phyloP scores from a whole-genome alignment of 2,329 filamentous ascomycete species.

The Trichoderma guizhouense region DNA sequence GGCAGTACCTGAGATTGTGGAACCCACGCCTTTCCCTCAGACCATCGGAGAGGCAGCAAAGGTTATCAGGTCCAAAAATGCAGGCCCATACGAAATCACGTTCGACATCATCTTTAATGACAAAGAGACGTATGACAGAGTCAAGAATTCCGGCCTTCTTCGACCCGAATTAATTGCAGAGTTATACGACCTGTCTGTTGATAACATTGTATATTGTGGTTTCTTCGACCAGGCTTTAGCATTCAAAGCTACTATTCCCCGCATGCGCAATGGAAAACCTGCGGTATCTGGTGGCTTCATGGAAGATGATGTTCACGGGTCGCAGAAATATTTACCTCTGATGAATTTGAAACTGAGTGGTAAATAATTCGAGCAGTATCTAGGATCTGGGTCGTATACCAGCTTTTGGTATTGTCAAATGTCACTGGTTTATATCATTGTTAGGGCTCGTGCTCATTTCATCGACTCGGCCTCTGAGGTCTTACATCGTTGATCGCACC shows the following conservation, averaged over 20 bases:
- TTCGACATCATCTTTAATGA: neutral
- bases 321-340: neutral
- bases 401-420: too few species aligned
- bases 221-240: neutral
- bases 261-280: neutral
- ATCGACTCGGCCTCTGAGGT: too few species aligned
- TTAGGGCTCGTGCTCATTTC: rapidly evolving
- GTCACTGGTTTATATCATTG: rapidly evolving
- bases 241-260: neutral
- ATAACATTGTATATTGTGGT: neutral
- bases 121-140: neutral
- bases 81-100: neutral
- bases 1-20: neutral
- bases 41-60: neutral
- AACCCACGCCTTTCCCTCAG: neutral
- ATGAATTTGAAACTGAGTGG: neutral
- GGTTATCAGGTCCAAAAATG: neutral
- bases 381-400: too few species aligned
- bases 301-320: neutral
- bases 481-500: too few species aligned
- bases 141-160: neutral
- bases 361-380: neutral
- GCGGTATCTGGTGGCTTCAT: neutral
- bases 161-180: neutral
- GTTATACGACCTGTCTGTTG: neutral